Percentiles rank a stretch among this genome's conserved stretches.
Conservation (phyloP, 306 rosid species). For the peach (Prunus persica) region DNA sequence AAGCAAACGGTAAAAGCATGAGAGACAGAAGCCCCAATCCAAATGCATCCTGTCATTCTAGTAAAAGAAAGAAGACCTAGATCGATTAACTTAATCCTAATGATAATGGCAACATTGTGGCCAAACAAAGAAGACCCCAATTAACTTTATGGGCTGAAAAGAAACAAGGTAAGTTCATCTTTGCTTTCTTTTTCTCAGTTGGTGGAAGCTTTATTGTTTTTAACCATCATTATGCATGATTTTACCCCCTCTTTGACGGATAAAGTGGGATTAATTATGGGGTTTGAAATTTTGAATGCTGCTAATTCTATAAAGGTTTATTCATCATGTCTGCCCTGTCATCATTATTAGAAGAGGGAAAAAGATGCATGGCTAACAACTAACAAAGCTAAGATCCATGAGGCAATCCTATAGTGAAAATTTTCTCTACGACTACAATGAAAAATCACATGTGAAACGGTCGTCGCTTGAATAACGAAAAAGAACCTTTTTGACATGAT, state of each 20-base stretch:
- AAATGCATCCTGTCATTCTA: conserved; percentile 6
- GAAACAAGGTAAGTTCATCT: not conserved
- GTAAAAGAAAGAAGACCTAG: not conserved
- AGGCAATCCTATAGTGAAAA: not conserved
- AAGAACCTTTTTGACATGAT: no score
- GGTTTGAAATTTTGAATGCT: conserved; percentile 20
- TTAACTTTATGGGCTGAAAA: conserved; percentile 4
- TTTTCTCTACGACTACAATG: not conserved
- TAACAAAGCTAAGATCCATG: not conserved
- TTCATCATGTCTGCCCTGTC: conserved; percentile 2
- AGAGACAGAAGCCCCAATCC: conserved; percentile 12
- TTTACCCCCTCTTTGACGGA: conserved; percentile 24
- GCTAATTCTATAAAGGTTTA: conserved; percentile 5
- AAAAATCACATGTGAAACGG: not conserved
- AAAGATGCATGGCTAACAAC: not conserved
- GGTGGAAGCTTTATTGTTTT: conserved; percentile 24
- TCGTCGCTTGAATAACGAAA: no score
- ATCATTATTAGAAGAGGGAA: conserved; percentile 11
- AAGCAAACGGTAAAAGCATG: conserved; percentile 5
- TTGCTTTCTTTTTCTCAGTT: conserved; percentile 8
- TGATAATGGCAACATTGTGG: not conserved
- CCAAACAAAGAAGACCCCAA: conserved; percentile 1
- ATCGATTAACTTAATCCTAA: not conserved
- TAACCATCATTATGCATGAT: conserved; percentile 25
- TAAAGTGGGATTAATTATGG: conserved; percentile 22